Evolutionary conservation across 2,329 filamentous ascomycete species (phyloP).

Genomic region (Colletotrichum horii): DNA sequence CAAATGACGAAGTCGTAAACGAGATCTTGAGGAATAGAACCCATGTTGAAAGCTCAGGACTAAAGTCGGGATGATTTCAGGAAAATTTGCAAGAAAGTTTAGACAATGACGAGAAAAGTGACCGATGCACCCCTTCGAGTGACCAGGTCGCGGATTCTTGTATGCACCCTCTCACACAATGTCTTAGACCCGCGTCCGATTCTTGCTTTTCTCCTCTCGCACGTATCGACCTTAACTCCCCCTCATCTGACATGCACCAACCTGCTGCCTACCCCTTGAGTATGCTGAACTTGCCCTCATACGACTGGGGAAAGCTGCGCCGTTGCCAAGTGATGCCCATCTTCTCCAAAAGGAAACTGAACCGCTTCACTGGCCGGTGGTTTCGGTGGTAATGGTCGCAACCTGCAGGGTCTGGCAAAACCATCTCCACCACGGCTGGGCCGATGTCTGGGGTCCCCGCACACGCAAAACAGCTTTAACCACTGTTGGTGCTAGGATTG

Average conservation of each 20-base stretch:
- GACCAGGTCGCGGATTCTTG: background rate
- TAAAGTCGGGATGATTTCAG: background rate
- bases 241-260: background rate
- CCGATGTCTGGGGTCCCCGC: background rate
- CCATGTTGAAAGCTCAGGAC: background rate
- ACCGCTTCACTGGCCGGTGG: background rate
- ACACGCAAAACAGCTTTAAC: background rate
- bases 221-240: background rate
- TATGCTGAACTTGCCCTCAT: background rate
- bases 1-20: slow-evolving; percentile 17
- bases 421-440: background rate
- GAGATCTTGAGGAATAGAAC: background rate
- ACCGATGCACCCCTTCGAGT: background rate
- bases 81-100: background rate
- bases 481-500: background rate
- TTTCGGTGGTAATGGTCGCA: background rate
- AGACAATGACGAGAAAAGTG: background rate
- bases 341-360: background rate
- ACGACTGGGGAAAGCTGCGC: background rate
- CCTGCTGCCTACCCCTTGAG: background rate
- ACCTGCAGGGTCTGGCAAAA: background rate
- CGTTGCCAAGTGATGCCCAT: background rate
- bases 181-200: background rate
- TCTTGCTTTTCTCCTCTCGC: background rate
- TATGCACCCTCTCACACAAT: background rate